A percentile compares a stretch with the other conserved stretches of the same genome.
Conservation (phyloP, 306 rosid species). For the Hippophae tibetana region DNA sequence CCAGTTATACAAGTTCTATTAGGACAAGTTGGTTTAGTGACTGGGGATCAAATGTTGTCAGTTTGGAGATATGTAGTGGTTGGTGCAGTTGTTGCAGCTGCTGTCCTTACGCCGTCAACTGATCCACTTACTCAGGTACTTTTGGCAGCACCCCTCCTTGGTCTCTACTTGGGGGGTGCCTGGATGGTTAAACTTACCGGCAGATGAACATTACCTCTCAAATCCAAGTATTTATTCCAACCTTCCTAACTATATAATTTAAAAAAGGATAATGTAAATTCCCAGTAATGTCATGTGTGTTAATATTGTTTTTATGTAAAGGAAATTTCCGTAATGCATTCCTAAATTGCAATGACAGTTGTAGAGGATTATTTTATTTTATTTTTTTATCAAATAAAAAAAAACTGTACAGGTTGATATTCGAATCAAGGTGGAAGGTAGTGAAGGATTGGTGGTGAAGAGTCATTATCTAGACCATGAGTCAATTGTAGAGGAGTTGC, state of each 20-base stretch:
- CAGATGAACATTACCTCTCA: conserved; percentile 26
- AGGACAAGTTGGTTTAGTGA: conserved; percentile 76
- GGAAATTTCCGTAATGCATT: no score
- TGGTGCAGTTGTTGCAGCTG: conserved; percentile 89
- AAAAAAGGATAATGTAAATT: conserved; percentile 28
- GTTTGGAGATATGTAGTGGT: conserved; percentile 96
- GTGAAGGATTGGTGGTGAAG: no score
- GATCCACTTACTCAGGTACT: conserved; percentile 89
- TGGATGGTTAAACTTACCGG: conserved; percentile 84
- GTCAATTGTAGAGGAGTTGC: no score
- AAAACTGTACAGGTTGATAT: no score
- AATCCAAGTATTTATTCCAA: not conserved
- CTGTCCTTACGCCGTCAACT: conserved; percentile 80
- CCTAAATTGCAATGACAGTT: no score
- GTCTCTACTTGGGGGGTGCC: conserved; percentile 94
- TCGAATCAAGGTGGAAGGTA: no score
- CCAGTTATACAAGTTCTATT: conserved; percentile 76
- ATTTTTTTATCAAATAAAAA: no score
- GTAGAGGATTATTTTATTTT: no score
- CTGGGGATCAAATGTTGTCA: conserved; percentile 92
- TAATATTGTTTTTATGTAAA: no score
- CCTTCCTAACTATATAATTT: conserved; percentile 10
- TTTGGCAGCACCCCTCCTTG: conserved; percentile 71
- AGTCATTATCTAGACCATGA: no score
- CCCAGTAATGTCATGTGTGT: conserved; percentile 23